Conservation (phyloP, 2,329 filamentous ascomycete species). For the Apiospora sp. region DNA sequence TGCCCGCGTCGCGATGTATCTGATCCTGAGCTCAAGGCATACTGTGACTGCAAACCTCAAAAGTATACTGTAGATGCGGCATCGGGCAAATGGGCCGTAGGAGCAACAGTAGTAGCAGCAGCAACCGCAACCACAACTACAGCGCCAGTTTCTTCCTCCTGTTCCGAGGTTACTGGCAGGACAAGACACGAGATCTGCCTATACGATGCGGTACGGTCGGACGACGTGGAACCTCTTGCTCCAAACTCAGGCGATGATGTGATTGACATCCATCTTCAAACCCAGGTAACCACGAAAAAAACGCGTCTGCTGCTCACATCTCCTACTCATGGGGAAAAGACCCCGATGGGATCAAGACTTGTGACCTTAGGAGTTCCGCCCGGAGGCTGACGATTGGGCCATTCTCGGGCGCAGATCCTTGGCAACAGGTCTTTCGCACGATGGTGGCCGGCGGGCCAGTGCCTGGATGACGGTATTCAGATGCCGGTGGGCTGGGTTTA, state of each 20-base stretch:
- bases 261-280: neutral
- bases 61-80: constrained; percentile 20
- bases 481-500: constrained; percentile 15
- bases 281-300: neutral
- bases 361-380: neutral
- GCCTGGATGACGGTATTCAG: constrained; percentile 14
- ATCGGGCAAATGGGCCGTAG: neutral
- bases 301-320: neutral
- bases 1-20: constrained; percentile 9
- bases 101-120: neutral
- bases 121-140: too few relatives aligned
- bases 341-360: constrained; percentile 8
- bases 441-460: neutral
- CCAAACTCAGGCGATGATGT: constrained; percentile 6
- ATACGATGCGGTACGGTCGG: neutral
- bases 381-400: neutral
- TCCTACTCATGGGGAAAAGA: neutral
- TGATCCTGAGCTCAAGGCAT: constrained; percentile 3
- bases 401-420: constrained; percentile 3
- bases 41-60: constrained; percentile 17
- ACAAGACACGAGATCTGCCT: neutral
- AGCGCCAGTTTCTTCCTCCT: neutral
- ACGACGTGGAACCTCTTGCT: neutral
- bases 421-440: neutral
- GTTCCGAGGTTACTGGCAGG: constrained; percentile 7